phyloP scores from a whole-genome alignment of 768 basidiomycete genomes.

The Suillus discolor region DNA sequence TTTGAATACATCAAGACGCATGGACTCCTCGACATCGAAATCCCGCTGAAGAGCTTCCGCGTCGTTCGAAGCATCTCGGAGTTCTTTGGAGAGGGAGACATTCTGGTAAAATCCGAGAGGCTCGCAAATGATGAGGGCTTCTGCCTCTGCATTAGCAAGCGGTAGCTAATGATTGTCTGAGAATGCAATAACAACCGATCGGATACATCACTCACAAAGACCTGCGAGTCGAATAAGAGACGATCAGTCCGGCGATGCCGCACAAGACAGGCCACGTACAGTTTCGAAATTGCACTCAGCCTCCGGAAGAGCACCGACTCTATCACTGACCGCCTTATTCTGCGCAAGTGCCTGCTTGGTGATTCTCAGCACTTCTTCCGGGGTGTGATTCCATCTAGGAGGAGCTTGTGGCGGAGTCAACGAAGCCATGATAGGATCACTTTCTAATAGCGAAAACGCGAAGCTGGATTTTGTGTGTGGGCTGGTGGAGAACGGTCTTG shows the following conservation, averaged over 20 bases:
- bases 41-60: slow-evolving; percentile 73
- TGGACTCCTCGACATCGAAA: slow-evolving; percentile 73
- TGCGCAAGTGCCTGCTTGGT: slow-evolving; percentile 61
- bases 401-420: slow-evolving; percentile 67
- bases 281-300: slow-evolving; percentile 67
- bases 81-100: slow-evolving; percentile 69
- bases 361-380: slow-evolving; percentile 57
- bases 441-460: slow-evolving; percentile 2
- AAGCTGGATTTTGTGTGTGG: neutral
- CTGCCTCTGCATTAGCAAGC: slow-evolving; percentile 63
- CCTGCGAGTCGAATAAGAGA: slow-evolving; percentile 41
- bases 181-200: slow-evolving; percentile 16
- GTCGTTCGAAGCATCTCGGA: slow-evolving; percentile 81
- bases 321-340: slow-evolving; percentile 57
- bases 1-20: slow-evolving; percentile 80
- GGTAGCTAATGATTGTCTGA: slow-evolving; percentile 44
- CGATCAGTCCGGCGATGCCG: neutral
- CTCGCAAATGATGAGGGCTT: slow-evolving; percentile 51
- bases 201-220: slow-evolving; percentile 61
- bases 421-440: slow-evolving; percentile 39
- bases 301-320: slow-evolving; percentile 56
- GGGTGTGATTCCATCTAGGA: slow-evolving; percentile 66
- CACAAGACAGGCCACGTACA: slow-evolving; percentile 41
- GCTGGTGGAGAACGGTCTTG: slow-evolving; percentile 7
- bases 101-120: slow-evolving; percentile 82